Base-by-base conservation (phyloP, 345 rosid species). In the Mercurialis annua region DNA sequence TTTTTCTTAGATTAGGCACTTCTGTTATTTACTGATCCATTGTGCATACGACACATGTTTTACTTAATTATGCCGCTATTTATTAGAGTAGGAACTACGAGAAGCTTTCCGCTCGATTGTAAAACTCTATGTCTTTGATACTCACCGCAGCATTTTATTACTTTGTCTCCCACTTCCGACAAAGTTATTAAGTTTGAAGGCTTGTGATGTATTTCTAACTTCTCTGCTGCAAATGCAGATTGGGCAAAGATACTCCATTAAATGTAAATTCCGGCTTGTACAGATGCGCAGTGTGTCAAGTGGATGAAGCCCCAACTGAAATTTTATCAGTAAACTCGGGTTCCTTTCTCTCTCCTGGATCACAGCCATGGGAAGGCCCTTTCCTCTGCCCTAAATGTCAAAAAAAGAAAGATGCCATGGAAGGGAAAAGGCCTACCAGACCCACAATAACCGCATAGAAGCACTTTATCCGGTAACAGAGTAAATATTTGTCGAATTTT, bases 361-460 rank as follows among this genome's bases (percentile, higher is more conserved):
- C 99, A 21, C 85, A 85, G 71, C 88, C 90, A 66, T 85, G 94
- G 87, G 99, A 91, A 71, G 98, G 99, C 21, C 99, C 96, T 68
- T 90, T 84, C 76, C 90, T 95, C 57, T 95, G 99, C 72, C 72
- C 87, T 15, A 77, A 33, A 71, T 95, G 99, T 77, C 80, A 78
- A 82, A 86, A 77, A 67, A 95, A 95, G 93, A 95, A 90, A 81
- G 99, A 95, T 54, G 99, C 99, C 34, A 95, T 95, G 99, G 99
- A 95, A 85, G 99, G 99, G 64, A 95, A 86, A 80, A 86, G 86
- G 83, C 64, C 99, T 18, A 77, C 76, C 80, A 78, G 71, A 77
- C 82, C 87, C 6, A 70, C 82, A 43, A 76, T 83, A 76, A 77
- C 53, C 15, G 74, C 87, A 23, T 85, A 79, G n/a, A n/a, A n/a